Evolutionary conservation across 305 asterid genomes (phyloP).

Genomic region (Plantago coronopus): DNA sequence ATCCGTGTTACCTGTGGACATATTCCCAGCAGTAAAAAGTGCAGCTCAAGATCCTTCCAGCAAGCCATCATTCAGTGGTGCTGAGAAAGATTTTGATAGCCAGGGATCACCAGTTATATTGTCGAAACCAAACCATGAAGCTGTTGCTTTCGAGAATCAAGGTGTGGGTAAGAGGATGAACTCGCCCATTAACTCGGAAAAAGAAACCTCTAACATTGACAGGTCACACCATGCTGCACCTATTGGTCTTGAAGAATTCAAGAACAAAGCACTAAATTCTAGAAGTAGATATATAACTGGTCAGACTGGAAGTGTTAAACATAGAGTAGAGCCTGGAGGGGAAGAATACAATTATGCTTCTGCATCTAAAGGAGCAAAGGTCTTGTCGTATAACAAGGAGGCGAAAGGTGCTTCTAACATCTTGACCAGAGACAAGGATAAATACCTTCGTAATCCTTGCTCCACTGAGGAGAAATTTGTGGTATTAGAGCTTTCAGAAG

Average conservation of each 20-base stretch:
- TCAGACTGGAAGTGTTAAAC: constrained; percentile 60
- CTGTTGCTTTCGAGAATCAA: constrained; percentile 31
- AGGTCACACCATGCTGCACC: constrained; percentile 45
- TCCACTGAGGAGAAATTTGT: constrained; percentile 85
- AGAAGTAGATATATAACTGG: constrained; percentile 35
- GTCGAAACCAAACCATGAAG: constrained; percentile 24
- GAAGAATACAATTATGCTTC: constrained; percentile 89
- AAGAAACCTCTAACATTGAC: constrained; percentile 38
- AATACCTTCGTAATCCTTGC: constrained; percentile 93
- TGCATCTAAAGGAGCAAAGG: constrained; percentile 92
- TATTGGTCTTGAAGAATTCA: constrained; percentile 73
- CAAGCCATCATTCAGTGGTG: constrained; percentile 19
- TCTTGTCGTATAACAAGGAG: constrained; percentile 78
- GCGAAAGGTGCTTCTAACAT: constrained; percentile 93
- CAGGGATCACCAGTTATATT: constrained; percentile 26
- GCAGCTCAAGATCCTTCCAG: constrained; percentile 26
- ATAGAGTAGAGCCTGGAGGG: constrained; percentile 92
- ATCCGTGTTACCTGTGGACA: constrained; percentile 29
- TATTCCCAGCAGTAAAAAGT: constrained; percentile 27
- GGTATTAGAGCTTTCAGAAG: constrained; percentile 88
- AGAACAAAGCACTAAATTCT: constrained; percentile 65
- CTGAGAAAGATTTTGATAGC: constrained; percentile 26
- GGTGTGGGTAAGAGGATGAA: constrained; percentile 33
- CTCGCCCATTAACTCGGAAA: constrained; percentile 28
- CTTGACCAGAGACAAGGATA: constrained; percentile 77